These are phyloP conservation scores for Pythium aphanidermatum DNA, from an alignment of 352 stramenopile genomes.

Conservation along the genomic window DNA sequence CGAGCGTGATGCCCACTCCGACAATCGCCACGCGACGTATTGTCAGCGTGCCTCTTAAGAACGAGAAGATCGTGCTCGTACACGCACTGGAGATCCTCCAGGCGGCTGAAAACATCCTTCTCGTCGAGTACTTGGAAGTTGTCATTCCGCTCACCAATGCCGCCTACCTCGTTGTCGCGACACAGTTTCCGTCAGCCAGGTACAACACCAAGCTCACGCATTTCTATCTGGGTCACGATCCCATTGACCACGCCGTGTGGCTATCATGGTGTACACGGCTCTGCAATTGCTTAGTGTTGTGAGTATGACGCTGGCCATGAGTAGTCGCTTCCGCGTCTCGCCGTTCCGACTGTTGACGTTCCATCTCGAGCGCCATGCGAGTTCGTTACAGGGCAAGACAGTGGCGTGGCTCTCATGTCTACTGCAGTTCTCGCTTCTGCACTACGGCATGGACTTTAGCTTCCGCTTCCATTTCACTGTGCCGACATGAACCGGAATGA, in stretches of 20 bases:
- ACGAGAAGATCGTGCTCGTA: not conserved
- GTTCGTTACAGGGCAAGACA: slow-evolving; percentile 6
- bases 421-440: too few species aligned
- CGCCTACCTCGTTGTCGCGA: slow-evolving; percentile 1
- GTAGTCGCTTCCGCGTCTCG: slow-evolving; percentile 6
- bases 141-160: slow-evolving; percentile 7
- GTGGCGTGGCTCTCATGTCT: slow-evolving; percentile 9
- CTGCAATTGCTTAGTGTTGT: slow-evolving; percentile 4
- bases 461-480: too few species aligned
- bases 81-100: slow-evolving; percentile 3
- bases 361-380: slow-evolving; percentile 5
- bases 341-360: not conserved
- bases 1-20: too few species aligned
- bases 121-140: slow-evolving; percentile 21
- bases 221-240: not conserved
- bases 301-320: slow-evolving; percentile 10
- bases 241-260: not conserved
- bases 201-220: slow-evolving; percentile 9
- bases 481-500: too few species aligned
- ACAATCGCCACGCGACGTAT: too few species aligned
- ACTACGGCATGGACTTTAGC: too few species aligned
- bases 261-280: not conserved
- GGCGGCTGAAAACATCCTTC: slow-evolving; percentile 9
- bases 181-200: slow-evolving; percentile 5
- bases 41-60: too few species aligned